Base-by-base conservation (phyloP, 1,284 basidiomycete species). In the Thecaphora frezii region DNA sequence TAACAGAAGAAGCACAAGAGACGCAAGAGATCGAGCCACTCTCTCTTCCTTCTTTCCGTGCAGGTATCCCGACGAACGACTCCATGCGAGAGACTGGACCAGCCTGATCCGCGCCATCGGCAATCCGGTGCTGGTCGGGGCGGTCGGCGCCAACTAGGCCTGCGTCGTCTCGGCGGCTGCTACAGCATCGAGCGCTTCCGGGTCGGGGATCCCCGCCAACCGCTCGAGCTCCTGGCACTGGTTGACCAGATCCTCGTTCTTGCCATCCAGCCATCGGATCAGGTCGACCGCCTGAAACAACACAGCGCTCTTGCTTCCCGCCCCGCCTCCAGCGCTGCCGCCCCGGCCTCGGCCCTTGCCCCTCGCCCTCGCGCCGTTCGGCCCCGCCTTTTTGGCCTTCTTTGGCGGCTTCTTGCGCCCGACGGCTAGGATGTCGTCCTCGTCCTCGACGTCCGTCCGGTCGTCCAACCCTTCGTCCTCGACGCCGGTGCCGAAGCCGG, bases 391-490 rank as follows among this genome's bases (percentile, higher is more conserved):
- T 23, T 69, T 69, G 23, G 62, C 60, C 28, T 69, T 69, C 48
- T 67, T 67, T 0, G 65, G 65, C 19, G 65, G 60, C 51, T 67
- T 67, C 54, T 71, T 71, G 23, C 69, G 38, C 13, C 63, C 59
- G 2, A 67, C 55, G 13, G 68, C 46, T 2, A 67, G 46, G n/a
- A 63, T 57, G 18, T 67, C 65, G n/a, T 64, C 64, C 8, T 65
- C 70, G 38, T 72, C 67, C 24, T 75, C 73, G 5, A 70, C 52
- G 33, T 75, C 71, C 18, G 66, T 71, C 13, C 74, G 66, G 44
- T 77, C 75, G 36, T 76, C 74, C 14, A 76, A 47, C 12, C 73
- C 72, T 48, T 77, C 76, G 30, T 78, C 76, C 51, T 78, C 76
- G 2, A 77, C 70, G 38, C 76, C 75, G 0, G 73, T 78, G 18